Conservation (phyloP, 2,329 filamentous ascomycete genomes). For the Diplodia sapinea region DNA sequence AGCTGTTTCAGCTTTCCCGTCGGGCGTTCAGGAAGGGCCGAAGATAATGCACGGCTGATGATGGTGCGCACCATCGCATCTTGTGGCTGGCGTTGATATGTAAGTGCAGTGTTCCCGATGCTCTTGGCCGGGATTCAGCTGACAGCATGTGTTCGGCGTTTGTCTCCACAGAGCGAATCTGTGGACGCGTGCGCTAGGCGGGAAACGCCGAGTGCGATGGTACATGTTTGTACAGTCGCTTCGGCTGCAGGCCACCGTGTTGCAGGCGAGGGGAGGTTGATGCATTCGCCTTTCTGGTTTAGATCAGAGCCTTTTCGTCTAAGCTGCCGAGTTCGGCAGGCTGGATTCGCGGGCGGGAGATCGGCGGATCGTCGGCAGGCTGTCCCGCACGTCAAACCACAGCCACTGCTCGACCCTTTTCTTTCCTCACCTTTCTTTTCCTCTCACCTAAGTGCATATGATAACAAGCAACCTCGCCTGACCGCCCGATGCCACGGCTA, state of each 20-base stretch:
- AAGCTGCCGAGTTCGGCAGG: background rate
- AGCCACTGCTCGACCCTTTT: background rate
- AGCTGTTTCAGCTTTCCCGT: background rate
- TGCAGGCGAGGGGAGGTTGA: background rate
- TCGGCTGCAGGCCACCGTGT: background rate
- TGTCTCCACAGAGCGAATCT: background rate
- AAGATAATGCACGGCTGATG: background rate
- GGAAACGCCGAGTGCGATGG: too few relatives aligned
- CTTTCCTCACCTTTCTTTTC: background rate
- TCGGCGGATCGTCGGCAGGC: constrained; percentile 23
- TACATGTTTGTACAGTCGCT: background rate
- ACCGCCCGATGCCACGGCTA: background rate
- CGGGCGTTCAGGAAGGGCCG: background rate
- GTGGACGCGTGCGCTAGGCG: background rate
- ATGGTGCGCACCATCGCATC: too few relatives aligned
- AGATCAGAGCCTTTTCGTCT: background rate
- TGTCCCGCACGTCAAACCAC: background rate
- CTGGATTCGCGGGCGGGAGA: constrained; percentile 5
- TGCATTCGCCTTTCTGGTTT: background rate
- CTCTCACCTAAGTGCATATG: background rate
- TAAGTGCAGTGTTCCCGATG: background rate
- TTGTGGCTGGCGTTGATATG: too few relatives aligned
- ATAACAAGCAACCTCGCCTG: background rate
- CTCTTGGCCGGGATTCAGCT: background rate
- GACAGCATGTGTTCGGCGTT: background rate